phyloP scores from a whole-genome alignment of 495 filamentous ascomycete species.

The Delitschia confertaspora region DNA sequence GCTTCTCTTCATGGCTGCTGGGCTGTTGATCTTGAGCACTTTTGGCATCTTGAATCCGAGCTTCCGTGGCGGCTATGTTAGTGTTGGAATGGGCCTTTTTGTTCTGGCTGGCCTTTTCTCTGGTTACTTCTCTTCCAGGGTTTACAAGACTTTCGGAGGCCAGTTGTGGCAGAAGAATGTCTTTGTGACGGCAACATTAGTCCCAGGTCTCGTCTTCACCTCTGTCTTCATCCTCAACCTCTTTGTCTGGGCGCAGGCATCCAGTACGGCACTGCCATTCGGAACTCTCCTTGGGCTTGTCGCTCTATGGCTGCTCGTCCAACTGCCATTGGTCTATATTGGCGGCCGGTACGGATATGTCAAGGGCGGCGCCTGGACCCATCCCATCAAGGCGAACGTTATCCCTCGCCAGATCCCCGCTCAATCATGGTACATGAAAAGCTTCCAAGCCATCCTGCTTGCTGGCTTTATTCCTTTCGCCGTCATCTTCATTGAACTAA shows the following conservation, averaged over 20 bases:
- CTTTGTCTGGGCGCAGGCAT: slow-evolving; percentile 90
- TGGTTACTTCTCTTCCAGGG: slow-evolving; percentile 80
- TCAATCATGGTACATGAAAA: slow-evolving; percentile 72
- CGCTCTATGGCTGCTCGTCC: slow-evolving; percentile 78
- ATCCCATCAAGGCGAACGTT: slow-evolving; percentile 73
- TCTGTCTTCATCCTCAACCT: slow-evolving; percentile 80
- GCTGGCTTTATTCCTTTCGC: slow-evolving; percentile 84
- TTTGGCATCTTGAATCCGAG: slow-evolving; percentile 82
- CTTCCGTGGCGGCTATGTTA: slow-evolving; percentile 86
- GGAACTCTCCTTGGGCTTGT: slow-evolving; percentile 69
- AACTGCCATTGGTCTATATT: slow-evolving; percentile 79
- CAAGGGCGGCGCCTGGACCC: slow-evolving; percentile 62
- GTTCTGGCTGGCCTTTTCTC: slow-evolving; percentile 83
- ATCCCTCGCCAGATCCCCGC: slow-evolving; percentile 67
- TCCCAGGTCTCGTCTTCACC: slow-evolving; percentile 74
- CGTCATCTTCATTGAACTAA: slow-evolving; percentile 86
- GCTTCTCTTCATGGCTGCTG: slow-evolving; percentile 75
- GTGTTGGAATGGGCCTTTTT: slow-evolving; percentile 77
- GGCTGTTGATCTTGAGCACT: slow-evolving; percentile 69
- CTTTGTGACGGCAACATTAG: slow-evolving; percentile 70
- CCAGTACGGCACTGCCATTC: slow-evolving; percentile 84
- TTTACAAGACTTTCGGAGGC: slow-evolving; percentile 84
- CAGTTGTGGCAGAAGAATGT: slow-evolving; percentile 72
- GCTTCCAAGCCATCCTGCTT: slow-evolving; percentile 53
- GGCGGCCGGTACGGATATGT: slow-evolving; percentile 76